A percentile compares a stretch with the other conserved stretches of the same genome.
These are phyloP conservation scores for Bryoerythrophyllum caledonicum DNA, from an alignment of 225 moss, liverwort and hornwort species.

Conservation along the genomic window DNA sequence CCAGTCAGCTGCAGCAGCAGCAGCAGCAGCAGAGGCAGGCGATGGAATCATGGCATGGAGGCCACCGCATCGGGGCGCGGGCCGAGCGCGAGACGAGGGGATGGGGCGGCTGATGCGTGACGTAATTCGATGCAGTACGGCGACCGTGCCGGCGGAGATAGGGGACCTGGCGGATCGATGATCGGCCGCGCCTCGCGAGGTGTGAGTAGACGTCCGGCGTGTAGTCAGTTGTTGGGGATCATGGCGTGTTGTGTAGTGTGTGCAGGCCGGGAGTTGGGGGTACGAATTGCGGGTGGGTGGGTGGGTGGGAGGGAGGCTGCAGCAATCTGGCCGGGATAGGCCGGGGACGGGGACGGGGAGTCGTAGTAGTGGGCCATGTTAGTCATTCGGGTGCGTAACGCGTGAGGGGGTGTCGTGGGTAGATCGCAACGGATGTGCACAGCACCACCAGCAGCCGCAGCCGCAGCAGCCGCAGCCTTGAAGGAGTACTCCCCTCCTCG, in stretches of 20 bases:
- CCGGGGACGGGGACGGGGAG: no score
- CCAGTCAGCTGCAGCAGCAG: no score
- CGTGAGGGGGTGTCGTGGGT: constrained; percentile 53
- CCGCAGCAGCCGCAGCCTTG: no score
- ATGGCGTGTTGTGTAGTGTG: no score
- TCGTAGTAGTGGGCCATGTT: not conserved
- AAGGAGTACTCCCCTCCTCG: not conserved
- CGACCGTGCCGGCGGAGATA: not conserved
- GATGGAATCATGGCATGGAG: constrained; percentile 5
- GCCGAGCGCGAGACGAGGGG: not conserved
- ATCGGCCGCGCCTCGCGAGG: no score
- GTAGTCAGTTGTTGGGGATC: not conserved
- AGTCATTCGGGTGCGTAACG: constrained; percentile 49
- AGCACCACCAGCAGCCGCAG: no score
- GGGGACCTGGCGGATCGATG: constrained; percentile 1
- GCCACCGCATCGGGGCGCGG: not conserved
- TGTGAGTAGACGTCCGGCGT: no score
- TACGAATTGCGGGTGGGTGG: constrained; percentile 43
- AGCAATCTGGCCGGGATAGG: not conserved
- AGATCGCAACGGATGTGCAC: constrained; percentile 61
- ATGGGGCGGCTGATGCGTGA: constrained; percentile 14
- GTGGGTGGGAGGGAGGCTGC: constrained; percentile 25
- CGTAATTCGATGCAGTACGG: not conserved
- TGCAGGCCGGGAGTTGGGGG: constrained; percentile 22
- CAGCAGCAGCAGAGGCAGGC: not conserved